These are phyloP conservation scores for Amborella trichopoda DNA, from an alignment of 164 flowering plant species.

Conservation along the genomic window DNA sequence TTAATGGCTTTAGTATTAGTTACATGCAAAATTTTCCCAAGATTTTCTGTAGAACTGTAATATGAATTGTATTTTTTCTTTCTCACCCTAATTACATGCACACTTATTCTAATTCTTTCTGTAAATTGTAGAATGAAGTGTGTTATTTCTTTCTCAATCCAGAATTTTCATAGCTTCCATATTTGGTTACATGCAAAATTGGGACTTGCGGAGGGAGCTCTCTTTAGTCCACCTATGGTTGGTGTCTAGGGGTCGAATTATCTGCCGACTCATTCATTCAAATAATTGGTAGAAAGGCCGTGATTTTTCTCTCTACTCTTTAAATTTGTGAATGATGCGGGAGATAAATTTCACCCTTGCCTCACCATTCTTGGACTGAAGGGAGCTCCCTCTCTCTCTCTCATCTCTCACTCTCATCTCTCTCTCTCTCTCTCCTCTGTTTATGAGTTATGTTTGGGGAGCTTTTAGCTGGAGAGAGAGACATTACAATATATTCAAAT, in stretches of 20 bases:
- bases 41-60: too few relatives aligned
- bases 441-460: background rate
- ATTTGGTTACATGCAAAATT: too few relatives aligned
- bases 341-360: slow-evolving; percentile 48
- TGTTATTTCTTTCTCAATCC: too few relatives aligned
- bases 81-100: too few relatives aligned
- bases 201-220: slow-evolving; percentile 66
- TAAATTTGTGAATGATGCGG: slow-evolving; percentile 94
- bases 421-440: background rate
- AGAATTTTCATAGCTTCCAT: too few relatives aligned
- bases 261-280: slow-evolving; percentile 96
- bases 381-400: slow-evolving; percentile 42
- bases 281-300: slow-evolving; percentile 41
- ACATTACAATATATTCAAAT: too few relatives aligned
- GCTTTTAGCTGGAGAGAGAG: background rate
- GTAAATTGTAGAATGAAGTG: too few relatives aligned
- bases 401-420: background rate
- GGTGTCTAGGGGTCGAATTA: slow-evolving; percentile 44
- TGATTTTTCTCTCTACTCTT: slow-evolving; percentile 30
- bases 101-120: too few relatives aligned
- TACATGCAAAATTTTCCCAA: too few relatives aligned
- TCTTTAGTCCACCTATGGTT: slow-evolving; percentile 86
- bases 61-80: too few relatives aligned
- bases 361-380: slow-evolving; percentile 57
- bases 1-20: too few relatives aligned